Evolutionary conservation across 192 early-diverging fungal species (phyloP), one percentile per base, ranked within the genome.

Genomic region (Podila verticillata): DNA sequence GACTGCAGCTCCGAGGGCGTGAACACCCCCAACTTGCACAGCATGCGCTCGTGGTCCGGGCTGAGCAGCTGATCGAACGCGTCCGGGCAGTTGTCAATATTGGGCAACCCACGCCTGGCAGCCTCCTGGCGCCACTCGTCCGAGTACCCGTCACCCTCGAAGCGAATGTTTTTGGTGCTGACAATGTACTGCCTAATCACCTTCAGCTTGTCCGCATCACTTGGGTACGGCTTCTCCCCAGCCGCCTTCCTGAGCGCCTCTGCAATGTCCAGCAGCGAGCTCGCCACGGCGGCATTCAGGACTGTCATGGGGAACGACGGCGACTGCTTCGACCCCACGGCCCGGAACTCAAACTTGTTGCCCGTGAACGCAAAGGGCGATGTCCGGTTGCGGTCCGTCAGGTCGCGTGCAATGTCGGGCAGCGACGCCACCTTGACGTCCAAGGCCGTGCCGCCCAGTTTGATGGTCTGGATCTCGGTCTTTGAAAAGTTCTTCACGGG

Each of bases 301-400:
- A 99, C 80, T 0, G 95, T 93, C 51, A 96, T 90, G 19, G 97
- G 96, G 91, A 97, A 97, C 36, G 97, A 97, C 22, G 95, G 93
- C 34, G 95, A 96, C 86, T 97, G 96, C 87, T 97, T 97, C 67
- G 97, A 96, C 57, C 97, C 97, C 22, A 97, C 96, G 48, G 97
- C 96, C 79, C 96, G 93, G 96, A 97, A 98, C 89, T 99, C 97
- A 77, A 99, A 99, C 91, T 99, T 99, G 93, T 99, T 99, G 49
- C 97, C 97, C 57, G 97, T 99, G 82, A 99, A 99, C 51, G 97
- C 97, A 72, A 99, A 97, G 36, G 97, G 96, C 51, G 96, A 97
- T 20, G 97, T 99, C 79, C 96, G 94, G 92, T 99, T 99, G 84
- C 97, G 94, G 87, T 99, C 97, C 24, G 97, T 99, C 73, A 99